Percentiles rank a stretch among this genome's conserved stretches.
Evolutionary conservation across 1,139 yeast species (phyloP).

Genomic region (Saccharomyces pastorianus): DNA sequence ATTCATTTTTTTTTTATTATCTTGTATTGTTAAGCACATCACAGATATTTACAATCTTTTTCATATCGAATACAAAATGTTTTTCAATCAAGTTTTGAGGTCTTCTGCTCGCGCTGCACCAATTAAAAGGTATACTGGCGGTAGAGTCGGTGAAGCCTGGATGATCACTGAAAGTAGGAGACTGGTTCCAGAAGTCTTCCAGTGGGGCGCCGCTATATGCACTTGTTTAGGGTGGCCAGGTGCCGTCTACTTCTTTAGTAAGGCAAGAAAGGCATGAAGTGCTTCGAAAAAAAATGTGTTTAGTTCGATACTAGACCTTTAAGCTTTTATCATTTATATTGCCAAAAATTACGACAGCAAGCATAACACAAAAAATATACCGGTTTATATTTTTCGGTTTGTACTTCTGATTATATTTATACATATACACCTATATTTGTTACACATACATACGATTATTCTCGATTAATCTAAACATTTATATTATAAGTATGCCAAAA

Average conservation of each 20-base stretch:
- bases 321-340: not conserved
- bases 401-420: not conserved
- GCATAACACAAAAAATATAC: not conserved
- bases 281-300: not conserved
- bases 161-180: conserved; percentile 19
- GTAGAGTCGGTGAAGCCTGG: conserved; percentile 19
- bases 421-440: not conserved
- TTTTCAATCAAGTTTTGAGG: conserved; percentile 15
- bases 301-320: not conserved
- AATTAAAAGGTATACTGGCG: conserved; percentile 5
- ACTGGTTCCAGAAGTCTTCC: conserved; percentile 13
- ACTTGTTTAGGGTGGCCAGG: conserved; percentile 26
- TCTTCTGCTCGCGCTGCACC: conserved; percentile 13
- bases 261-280: conserved; percentile 2
- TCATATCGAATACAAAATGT: conserved; percentile 4
- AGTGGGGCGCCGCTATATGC: conserved; percentile 17
- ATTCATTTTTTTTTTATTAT: not conserved
- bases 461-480: not conserved
- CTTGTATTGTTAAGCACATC: not conserved
- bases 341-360: not conserved
- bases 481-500: not conserved
- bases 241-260: conserved; percentile 9
- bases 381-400: not conserved
- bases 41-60: not conserved
- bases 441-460: not conserved